Base-by-base conservation (phyloP, 2,329 filamentous ascomycete species). In the Colletotrichum sojae region DNA sequence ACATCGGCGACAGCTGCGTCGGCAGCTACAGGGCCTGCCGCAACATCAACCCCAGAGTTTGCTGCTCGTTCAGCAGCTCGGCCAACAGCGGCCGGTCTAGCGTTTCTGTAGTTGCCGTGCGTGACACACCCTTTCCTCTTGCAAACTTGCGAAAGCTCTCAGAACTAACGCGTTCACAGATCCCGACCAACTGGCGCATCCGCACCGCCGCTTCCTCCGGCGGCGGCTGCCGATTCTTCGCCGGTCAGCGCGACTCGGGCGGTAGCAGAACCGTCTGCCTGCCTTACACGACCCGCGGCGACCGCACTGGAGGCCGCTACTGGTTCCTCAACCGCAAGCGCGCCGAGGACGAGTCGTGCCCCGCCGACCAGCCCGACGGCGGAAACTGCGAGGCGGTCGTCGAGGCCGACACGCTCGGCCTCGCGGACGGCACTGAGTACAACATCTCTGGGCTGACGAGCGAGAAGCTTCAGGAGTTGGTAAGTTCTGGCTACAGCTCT, bases 181-280 rank as follows among this genome's bases (percentile, higher is more conserved):
- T 68, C 36, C 65, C 65, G 6, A 48, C 18, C 45, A 59, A 18
- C 65, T 68, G 65, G 65, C 52, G 61, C n/a, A 68, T 68, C 12
- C 61, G 60, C 46, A 6, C 18, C 5, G 39, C 40, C 46, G 45
- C 60, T 20, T 65, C 40, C 20, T 59, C 60, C 13, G 61, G 43
- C 2, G 61, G 60, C 39, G 61, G 65, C 22, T 65, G 60, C 54
- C 4, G 3, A 5, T 22, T 18, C 5, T 18, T 31, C 40, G 61
- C 25, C 8, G 61, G 46, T 2, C 10, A 53, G 53, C 1, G 1
- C 9, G 61, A 68, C 48, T 68, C 65, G 5, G 25, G 22, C 18
- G 65, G 55, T 9, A 31, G 0, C 27, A 25, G 43, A 2, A 22
- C 2, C 22, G 12, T 67, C 36, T 67, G 64, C 36, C 13, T 67